Evolutionary conservation across 768 basidiomycete genomes (phyloP).

Genomic region (Daedaleopsis sinensis): DNA sequence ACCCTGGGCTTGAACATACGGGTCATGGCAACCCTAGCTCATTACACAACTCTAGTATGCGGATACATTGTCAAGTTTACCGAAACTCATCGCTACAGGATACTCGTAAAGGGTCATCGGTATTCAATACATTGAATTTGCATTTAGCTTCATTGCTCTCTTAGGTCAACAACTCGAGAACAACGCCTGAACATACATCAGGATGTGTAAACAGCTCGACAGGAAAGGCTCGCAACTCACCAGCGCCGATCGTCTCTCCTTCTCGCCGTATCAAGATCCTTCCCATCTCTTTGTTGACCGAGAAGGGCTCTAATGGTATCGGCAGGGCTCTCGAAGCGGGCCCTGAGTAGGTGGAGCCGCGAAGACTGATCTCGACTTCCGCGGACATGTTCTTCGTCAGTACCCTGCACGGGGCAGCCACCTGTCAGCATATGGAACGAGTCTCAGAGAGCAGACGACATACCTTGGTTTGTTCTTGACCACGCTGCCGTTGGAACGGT

Average conservation of each 20-base stretch:
- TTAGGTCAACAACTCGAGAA: constrained; percentile 13
- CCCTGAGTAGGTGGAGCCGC: constrained; percentile 55
- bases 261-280: constrained; percentile 82
- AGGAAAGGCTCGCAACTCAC: constrained; percentile 33
- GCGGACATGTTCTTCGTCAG: constrained; percentile 85
- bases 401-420: constrained; percentile 53
- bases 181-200: constrained; percentile 12
- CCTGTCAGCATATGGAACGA: constrained; percentile 4
- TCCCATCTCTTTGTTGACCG: constrained; percentile 94
- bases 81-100: neutral
- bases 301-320: constrained; percentile 87
- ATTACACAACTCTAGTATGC: too few species aligned
- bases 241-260: constrained; percentile 95
- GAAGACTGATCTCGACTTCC: constrained; percentile 80
- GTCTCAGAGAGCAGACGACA: neutral
- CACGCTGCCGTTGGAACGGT: constrained; percentile 74
- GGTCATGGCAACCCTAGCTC: neutral
- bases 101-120: neutral
- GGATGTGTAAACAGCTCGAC: neutral
- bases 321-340: constrained; percentile 48
- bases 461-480: constrained; percentile 83
- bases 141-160: neutral
- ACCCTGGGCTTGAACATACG: neutral
- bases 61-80: too few species aligned
- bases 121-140: neutral